Base-by-base conservation (phyloP, 306 rosid species). In the Casuarina glauca region DNA sequence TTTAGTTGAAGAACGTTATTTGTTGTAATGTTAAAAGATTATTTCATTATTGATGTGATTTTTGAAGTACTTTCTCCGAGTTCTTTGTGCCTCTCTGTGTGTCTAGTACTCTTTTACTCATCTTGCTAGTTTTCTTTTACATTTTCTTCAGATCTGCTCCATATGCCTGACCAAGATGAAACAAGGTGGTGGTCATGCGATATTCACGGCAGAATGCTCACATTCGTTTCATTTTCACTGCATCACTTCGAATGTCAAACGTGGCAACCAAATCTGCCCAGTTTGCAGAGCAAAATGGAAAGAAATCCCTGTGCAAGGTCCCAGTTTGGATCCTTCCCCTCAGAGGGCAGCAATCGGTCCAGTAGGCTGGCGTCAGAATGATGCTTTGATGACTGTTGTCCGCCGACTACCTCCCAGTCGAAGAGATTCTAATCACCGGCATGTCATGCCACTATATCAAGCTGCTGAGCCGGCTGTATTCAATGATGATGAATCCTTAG, bases 211-310 rank as follows among this genome's bases (percentile, higher is more conserved):
- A 0, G 99, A 95, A 73, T 95, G 99, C 77, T 91, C 99, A 2
- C 99, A 95, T 81, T 92, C 97, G 55, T 95, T 95, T 80, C 99
- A 95, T 86, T 95, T 95, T 78, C 97, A 95, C 75, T 95, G 99
- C 82, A 93, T 95, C 64, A 86, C 92, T 66, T 92, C 97, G 26
- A 92, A 88, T 58, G 97, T 91, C 66, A 95, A 90, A 80, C 97
- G 91, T 17, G 99, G 97, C 72, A 95, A 95, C 83, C 97, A 88
- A 83, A 76, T 95, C 74, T 95, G 99, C 80, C 99, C 99, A 7
- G 97, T 95, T 70, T 95, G 99, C 76, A 85, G 99, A 75, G 96
- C 99, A 38, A 90, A 89, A 81, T 95, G 99, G 99, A 95, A 89
- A 86, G 99, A 95, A 85, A 86, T 95, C 69, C 99, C 99, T 9